phyloP scores from a whole-genome alignment of 768 basidiomycete genomes.

The Hortiboletus flavorubellus region DNA sequence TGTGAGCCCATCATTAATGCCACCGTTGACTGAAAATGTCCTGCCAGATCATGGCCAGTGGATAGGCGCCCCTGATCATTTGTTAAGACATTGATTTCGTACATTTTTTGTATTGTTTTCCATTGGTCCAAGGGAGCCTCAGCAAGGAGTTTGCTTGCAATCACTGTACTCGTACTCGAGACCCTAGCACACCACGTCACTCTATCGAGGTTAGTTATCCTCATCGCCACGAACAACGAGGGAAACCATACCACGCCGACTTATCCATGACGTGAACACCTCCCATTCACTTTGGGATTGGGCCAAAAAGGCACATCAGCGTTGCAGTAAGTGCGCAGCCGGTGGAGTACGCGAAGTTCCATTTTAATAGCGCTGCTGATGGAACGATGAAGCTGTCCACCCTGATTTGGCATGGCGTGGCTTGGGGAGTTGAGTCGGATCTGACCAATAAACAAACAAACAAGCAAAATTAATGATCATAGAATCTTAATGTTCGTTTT shows the following conservation, averaged over 20 bases:
- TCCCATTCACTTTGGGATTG: neutral
- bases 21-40: slow-evolving; percentile 3
- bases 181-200: neutral
- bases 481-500: neutral
- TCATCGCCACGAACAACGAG: slow-evolving; percentile 6
- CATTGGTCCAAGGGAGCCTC: neutral
- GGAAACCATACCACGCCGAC: slow-evolving; percentile 21
- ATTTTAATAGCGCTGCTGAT: slow-evolving; percentile 13
- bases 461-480: neutral
- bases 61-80: neutral
- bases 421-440: slow-evolving; percentile 1
- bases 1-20: neutral
- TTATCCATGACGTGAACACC: slow-evolving; percentile 24
- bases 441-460: neutral
- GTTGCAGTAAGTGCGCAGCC: neutral
- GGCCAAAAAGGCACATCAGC: slow-evolving; percentile 10
- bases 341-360: slow-evolving; percentile 7
- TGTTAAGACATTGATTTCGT: neutral
- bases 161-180: neutral
- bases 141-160: neutral
- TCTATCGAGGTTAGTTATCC: slow-evolving; percentile 12
- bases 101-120: neutral
- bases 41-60: neutral
- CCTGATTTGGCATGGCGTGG: slow-evolving; percentile 4
- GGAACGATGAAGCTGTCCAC: slow-evolving; percentile 2